These are phyloP conservation scores for Primulina eburnea DNA, from an alignment of 257 asterid genomes.

Conservation along the genomic window DNA sequence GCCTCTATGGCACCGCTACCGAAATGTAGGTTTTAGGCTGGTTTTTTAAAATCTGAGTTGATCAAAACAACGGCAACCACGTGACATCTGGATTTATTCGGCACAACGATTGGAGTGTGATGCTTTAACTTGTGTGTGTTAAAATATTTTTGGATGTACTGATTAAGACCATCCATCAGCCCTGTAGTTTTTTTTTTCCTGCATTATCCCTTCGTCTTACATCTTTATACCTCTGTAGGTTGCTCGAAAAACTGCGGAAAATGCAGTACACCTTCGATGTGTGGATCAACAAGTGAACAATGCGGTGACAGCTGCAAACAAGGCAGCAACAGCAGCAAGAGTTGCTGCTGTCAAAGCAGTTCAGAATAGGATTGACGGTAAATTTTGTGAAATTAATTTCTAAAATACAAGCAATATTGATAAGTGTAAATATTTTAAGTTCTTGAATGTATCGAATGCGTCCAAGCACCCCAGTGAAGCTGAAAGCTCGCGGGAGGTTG, in stretches of 20 bases:
- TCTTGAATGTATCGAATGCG: background rate
- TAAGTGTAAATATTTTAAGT: background rate
- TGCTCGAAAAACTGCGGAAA: slow-evolving; percentile 38
- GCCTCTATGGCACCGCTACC: background rate
- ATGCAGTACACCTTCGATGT: slow-evolving; percentile 25
- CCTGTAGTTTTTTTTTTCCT: background rate
- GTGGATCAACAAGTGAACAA: slow-evolving; percentile 43
- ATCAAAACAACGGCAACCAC: too few species aligned
- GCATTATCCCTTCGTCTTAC: background rate
- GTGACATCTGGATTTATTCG: background rate
- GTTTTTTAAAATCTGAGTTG: too few species aligned
- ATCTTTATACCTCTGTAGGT: slow-evolving; percentile 23
- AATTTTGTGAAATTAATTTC: slow-evolving; percentile 1
- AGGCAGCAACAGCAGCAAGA: slow-evolving; percentile 53
- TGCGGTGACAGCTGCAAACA: slow-evolving; percentile 43
- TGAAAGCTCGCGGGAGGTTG: background rate
- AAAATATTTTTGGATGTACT: background rate
- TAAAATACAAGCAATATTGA: background rate
- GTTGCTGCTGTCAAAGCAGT: slow-evolving; percentile 53
- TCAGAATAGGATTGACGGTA: slow-evolving; percentile 38
- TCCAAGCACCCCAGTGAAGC: background rate
- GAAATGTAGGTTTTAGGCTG: too few species aligned
- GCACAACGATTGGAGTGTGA: background rate
- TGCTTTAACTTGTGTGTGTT: background rate
- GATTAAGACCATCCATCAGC: background rate